Evolutionary conservation across 2,329 filamentous ascomycete genomes (phyloP), one percentile per base, ranked within the genome.

Genomic region (Penicillium sp.): DNA sequence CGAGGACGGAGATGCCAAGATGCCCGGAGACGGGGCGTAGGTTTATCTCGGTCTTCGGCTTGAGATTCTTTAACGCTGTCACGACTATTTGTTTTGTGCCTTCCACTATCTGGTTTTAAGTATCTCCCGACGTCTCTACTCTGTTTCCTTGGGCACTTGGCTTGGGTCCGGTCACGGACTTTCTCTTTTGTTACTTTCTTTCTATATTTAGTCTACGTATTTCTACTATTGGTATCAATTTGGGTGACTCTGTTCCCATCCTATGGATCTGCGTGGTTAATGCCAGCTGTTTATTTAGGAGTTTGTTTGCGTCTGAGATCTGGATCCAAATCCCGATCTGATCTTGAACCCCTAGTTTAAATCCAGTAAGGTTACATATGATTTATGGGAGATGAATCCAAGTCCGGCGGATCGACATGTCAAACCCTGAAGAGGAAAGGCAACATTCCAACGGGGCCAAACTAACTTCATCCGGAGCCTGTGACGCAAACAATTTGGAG

Each of bases 1-100:
- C 28, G 64, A 64, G 31, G 65, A 68, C 45, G 64, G 61, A 5
- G 66, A 69, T 47, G 55, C 64, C 23, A 67, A 68, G 46, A 69
- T 69, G 64, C 61, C 61, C 22, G 54, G 42, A n/a, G 54, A 56
- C 54, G 57, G 54, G 38, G 51, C 46, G 24, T 62, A 54, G 36
- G 37, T 34, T 35, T 39, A n/a, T 26, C 24, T 26, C 14, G 27
- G 36, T n/a, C 23, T 11, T 43, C n/a, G 13, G 16, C 22, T 27
- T 24, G 27, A 22, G 24, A 26, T 27, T 44, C n/a, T 37, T 31
- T 59, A 45, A 59, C 48, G 55, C 55, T 40, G 50, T 59, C 44
- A 51, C 42, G 52, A 52, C 47, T 43, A 47, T 43, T 53, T 50
- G 29, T 40, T 50, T 36, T 51, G 32, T 44, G n/a, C 32, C 35